phyloP scores from a whole-genome alignment of 2,329 filamentous ascomycete genomes.

The Xylariaceae sp. region DNA sequence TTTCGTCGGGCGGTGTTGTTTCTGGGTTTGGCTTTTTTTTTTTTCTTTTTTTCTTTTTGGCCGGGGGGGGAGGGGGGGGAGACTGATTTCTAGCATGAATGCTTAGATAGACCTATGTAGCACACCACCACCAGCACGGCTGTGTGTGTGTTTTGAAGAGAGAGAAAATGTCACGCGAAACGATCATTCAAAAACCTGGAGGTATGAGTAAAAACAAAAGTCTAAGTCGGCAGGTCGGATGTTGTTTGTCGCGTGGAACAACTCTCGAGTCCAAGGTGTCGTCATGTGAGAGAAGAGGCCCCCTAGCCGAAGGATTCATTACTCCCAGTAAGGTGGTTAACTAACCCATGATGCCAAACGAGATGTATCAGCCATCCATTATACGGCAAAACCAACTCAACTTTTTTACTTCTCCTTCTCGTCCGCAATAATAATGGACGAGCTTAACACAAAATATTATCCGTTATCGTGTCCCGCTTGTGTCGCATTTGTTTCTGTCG shows the following conservation, averaged over 20 bases:
- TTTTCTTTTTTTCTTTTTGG: neutral
- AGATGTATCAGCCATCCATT: too few relatives aligned
- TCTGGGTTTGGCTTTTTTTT: too few relatives aligned
- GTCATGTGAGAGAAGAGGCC: constrained; percentile 11
- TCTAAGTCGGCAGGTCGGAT: constrained; percentile 3
- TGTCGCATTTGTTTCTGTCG: neutral
- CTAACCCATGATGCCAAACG: constrained; percentile 7
- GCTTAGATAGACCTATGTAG: too few relatives aligned
- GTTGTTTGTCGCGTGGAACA: constrained; percentile 10
- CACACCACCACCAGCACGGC: neutral
- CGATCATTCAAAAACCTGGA: neutral
- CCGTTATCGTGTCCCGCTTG: too few relatives aligned
- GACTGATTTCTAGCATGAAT: constrained; percentile 5
- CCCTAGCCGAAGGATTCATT: neutral
- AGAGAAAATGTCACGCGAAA: neutral
- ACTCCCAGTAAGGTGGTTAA: neutral
- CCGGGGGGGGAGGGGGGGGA: neutral
- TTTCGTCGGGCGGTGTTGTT: neutral
- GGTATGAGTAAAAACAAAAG: neutral
- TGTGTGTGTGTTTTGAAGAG: neutral
- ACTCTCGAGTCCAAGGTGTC: neutral
- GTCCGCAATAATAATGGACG: too few relatives aligned
- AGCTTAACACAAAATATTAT: too few relatives aligned
- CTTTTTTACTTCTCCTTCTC: too few relatives aligned
- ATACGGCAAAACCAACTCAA: too few relatives aligned